Evolutionary conservation across 371 early-diverging fungal species (phyloP), one percentile per base, ranked within the genome.

Genomic region (Mucor plumbeus): DNA sequence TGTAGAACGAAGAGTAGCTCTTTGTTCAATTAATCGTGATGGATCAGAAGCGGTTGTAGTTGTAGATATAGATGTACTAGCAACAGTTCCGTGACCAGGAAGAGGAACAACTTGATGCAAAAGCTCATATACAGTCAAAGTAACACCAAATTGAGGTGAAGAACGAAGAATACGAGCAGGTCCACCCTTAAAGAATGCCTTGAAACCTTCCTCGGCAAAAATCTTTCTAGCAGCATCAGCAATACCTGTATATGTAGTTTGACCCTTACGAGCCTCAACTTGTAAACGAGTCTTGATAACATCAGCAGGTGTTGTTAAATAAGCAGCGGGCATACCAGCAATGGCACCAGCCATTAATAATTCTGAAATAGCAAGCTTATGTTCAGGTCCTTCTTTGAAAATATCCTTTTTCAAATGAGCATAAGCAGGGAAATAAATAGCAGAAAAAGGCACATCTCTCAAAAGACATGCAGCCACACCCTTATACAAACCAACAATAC

Each of bases 251-350:
- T 95, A 97, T 7, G 87, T 79, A 5, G 95, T 92, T 70, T 98
- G 94, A 48, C 99, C 98, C 60, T 90, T 88, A 15, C 90, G 82
- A 13, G 95, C 92, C 59, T 94, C 95, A 26, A 97, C 98, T 79
- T 99, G 99, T 13, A 99, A 83, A 65, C 99, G 91, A 4, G 99
- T 99, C 83, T 99, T 99, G 86, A 98, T 97, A 15, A 99, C 99
- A 82, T 99, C 99, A 19, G 97, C 97, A 7, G 98, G 99, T 1
- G 99, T 98, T 44, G 97, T 95, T 43, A 97, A 88, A 74, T 97
- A 97, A 21, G 99, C 97, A 34, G 95, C 98, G 17, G 98, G 97
- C 91, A 99, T 96, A 77, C 99, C 99, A 55, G 99, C 95, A 59
- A 93, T 83, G 8, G 97, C 96, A 77, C 99, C 99, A 53, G 98